Evolutionary conservation across 805 yeast genomes (phyloP).

Genomic region (Lipomyces anomalus): DNA sequence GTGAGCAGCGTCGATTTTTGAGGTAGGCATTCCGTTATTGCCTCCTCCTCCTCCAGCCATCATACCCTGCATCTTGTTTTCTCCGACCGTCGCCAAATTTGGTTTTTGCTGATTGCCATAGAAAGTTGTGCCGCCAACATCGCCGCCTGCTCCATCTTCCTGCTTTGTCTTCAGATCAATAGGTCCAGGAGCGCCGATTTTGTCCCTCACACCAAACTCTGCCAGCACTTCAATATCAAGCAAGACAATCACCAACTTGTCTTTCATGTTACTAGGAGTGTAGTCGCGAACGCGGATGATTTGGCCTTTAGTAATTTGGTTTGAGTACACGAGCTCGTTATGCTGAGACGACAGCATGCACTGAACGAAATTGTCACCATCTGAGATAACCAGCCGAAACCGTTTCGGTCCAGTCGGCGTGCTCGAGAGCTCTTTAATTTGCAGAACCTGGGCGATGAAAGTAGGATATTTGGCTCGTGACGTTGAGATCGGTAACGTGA

Average conservation of each 20-base stretch:
- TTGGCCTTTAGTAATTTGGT: conserved; percentile 9
- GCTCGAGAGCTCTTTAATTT: conserved; percentile 14
- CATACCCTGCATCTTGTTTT: background rate
- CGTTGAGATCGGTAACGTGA: conserved; percentile 1
- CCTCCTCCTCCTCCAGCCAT: background rate
- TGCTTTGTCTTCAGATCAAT: conserved; percentile 1
- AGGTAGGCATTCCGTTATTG: background rate
- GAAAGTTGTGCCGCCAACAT: conserved; percentile 7
- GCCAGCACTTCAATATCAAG: conserved; percentile 11
- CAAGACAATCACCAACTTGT: conserved; percentile 13
- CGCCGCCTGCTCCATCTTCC: background rate
- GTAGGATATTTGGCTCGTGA: conserved; percentile 1
- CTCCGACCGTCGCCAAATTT: background rate
- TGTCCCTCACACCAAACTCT: conserved; percentile 17
- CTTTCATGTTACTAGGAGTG: conserved; percentile 12
- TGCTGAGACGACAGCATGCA: conserved; percentile 13
- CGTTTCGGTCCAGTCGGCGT: conserved; percentile 19
- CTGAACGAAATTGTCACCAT: conserved; percentile 20
- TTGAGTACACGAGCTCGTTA: conserved; percentile 8
- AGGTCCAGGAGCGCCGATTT: conserved; percentile 18
- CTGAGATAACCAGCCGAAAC: conserved; percentile 22
- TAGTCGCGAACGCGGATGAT: conserved; percentile 16
- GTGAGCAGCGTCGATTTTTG: no score
- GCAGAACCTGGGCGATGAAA: conserved; percentile 16
- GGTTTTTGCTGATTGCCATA: conserved; percentile 12